Conservation (phyloP, 2,329 filamentous ascomycete genomes). For the Bipolaris cookei region DNA sequence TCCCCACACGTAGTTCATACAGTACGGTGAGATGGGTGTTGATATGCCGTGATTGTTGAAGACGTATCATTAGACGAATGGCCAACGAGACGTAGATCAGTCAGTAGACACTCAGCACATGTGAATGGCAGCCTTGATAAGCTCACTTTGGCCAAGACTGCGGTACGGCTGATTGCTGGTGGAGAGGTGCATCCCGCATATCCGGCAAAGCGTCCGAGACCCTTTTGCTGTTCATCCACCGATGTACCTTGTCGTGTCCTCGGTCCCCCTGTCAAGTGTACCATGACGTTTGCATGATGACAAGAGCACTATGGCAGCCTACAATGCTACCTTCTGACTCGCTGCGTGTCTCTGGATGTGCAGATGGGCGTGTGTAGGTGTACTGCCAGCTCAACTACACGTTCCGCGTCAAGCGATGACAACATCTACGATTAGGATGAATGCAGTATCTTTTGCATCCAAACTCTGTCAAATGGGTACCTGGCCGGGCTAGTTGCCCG, state of each 20-base stretch:
- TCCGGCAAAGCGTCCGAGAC: conserved; percentile 2
- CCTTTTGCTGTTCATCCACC: conserved; percentile 5
- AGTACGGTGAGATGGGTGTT: neutral
- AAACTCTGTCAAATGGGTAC: conserved; percentile 1
- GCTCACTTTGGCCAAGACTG: neutral
- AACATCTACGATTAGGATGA: neutral
- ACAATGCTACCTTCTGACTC: neutral
- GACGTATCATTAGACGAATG: neutral
- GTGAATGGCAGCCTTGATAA: neutral
- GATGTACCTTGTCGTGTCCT: neutral
- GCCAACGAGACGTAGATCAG: neutral
- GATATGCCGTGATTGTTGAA: neutral
- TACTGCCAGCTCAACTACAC: neutral
- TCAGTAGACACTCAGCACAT: too few species aligned
- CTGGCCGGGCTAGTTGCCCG: conserved; percentile 11
- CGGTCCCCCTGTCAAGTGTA: neutral
- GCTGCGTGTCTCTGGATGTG: conserved; percentile 3
- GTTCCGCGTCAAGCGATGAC: conserved; percentile 10
- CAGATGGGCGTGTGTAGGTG: neutral
- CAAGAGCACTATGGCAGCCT: neutral
- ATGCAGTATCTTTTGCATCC: conserved; percentile 1
- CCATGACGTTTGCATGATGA: conserved; percentile 4
- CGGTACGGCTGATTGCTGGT: neutral
- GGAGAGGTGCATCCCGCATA: neutral
- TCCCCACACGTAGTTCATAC: neutral